Percentiles rank a stretch among this genome's conserved stretches.
Evolutionary conservation across 2,329 filamentous ascomycete genomes (phyloP).

Genomic region (Fusarium sp.): DNA sequence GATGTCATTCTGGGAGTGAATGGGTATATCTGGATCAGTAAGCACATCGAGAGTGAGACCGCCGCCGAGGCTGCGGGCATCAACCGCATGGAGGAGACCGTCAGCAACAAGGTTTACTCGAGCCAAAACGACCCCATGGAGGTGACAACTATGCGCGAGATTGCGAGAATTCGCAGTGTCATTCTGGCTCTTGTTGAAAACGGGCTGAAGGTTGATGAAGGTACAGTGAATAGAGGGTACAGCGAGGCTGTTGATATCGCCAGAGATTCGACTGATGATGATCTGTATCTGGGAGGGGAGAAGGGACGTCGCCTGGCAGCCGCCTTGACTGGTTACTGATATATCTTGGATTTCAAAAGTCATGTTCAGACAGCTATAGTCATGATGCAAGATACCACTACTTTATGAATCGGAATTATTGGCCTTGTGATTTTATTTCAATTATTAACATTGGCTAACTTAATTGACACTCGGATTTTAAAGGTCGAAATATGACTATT

Average conservation of each 20-base stretch:
- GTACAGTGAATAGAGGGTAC: constrained; percentile 85
- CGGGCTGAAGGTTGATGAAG: constrained; percentile 88
- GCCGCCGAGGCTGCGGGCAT: constrained; percentile 67
- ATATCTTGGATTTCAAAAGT: neutral
- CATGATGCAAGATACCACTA: constrained; percentile 38
- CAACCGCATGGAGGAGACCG: constrained; percentile 87
- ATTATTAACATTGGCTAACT: neutral
- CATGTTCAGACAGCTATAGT: neutral
- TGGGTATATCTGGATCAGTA: constrained; percentile 95
- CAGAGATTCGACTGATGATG: constrained; percentile 68
- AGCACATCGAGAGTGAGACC: constrained; percentile 75
- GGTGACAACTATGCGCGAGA: constrained; percentile 83
- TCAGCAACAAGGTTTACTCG: constrained; percentile 88
- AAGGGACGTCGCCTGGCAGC: constrained; percentile 63
- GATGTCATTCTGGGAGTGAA: constrained; percentile 95
- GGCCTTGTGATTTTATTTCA: neutral
- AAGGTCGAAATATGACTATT: neutral
- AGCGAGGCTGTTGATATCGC: constrained; percentile 82
- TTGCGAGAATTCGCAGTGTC: constrained; percentile 83
- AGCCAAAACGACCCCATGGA: constrained; percentile 92
- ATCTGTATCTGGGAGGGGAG: constrained; percentile 70
- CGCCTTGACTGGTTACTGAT: constrained; percentile 47
- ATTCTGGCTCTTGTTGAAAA: constrained; percentile 85
- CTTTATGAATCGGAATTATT: neutral
- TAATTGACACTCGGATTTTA: neutral